Evolutionary conservation across 176 grass and related monocot species (phyloP).

Genomic region (Echinochloa phyllopogon): DNA sequence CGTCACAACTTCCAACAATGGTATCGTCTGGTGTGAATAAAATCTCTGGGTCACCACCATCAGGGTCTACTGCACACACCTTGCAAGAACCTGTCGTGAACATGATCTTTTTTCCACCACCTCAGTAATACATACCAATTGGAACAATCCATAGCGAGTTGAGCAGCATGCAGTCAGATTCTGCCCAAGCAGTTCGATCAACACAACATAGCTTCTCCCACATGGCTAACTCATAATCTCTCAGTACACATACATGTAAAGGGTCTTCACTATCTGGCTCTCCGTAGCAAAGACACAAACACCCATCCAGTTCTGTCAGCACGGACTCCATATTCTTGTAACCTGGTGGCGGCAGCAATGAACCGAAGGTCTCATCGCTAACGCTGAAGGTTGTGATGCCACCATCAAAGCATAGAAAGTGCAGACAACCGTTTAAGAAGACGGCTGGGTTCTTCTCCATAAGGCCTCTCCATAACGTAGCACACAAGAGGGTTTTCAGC

Average conservation of each 20-base stretch:
- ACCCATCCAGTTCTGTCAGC: constrained; percentile 30
- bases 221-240: constrained; percentile 15
- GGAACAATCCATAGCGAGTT: constrained; percentile 8
- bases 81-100: constrained; percentile 35
- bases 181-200: constrained; percentile 17
- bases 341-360: neutral
- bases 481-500: neutral
- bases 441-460: constrained; percentile 15
- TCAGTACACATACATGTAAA: constrained; percentile 14
- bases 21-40: constrained; percentile 19
- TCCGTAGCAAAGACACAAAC: constrained; percentile 29
- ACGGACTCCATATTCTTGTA: neutral
- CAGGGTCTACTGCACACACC: constrained; percentile 4
- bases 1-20: neutral
- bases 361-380: constrained; percentile 38
- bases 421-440: constrained; percentile 33
- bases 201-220: constrained; percentile 32
- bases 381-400: constrained; percentile 33
- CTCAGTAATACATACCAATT: neutral
- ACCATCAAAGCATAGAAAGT: constrained; percentile 15
- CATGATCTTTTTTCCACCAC: constrained; percentile 26
- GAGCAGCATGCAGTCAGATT: neutral
- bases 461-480: neutral
- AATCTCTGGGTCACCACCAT: neutral
- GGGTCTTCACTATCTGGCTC: neutral